phyloP scores from a whole-genome alignment of 2,329 filamentous ascomycete species.

The Curvularia spicifera region DNA sequence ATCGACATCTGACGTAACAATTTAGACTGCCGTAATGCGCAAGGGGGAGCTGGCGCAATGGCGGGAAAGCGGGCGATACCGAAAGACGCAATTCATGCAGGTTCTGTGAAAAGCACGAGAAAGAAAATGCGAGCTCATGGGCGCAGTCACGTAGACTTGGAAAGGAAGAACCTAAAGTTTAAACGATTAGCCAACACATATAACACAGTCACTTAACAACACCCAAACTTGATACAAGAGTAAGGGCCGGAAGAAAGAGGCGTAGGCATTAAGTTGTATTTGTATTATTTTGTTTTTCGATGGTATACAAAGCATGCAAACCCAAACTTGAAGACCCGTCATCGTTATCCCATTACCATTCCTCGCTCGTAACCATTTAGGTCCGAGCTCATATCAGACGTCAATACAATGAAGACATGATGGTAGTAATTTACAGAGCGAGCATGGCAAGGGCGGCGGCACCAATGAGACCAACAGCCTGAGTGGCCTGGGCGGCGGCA shows the following conservation, averaged over 20 bases:
- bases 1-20: constrained; percentile 13
- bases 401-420: not conserved
- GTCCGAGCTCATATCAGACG: not conserved
- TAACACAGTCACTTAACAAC: not conserved
- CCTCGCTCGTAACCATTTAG: not conserved
- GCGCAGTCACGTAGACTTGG: not conserved
- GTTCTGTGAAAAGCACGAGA: not conserved
- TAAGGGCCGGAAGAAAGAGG: not conserved
- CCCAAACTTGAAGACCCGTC: not conserved
- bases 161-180: not conserved
- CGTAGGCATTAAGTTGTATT: not conserved
- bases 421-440: constrained; percentile 39
- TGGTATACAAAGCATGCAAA: constrained; percentile 1
- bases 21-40: not conserved
- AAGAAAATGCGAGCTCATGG: not conserved
- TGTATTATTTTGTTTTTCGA: not conserved
- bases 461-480: constrained; percentile 44
- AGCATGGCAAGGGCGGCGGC: constrained; percentile 46
- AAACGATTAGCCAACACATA: not conserved
- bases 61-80: not conserved
- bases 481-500: constrained; percentile 42
- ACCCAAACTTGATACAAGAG: not conserved
- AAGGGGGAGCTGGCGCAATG: not conserved
- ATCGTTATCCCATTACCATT: not conserved
- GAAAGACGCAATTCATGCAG: not conserved